A percentile compares a stretch with the other conserved stretches of the same genome.
phyloP scores from a whole-genome alignment of 1,139 yeast genomes.

The Spathaspora sp. region DNA sequence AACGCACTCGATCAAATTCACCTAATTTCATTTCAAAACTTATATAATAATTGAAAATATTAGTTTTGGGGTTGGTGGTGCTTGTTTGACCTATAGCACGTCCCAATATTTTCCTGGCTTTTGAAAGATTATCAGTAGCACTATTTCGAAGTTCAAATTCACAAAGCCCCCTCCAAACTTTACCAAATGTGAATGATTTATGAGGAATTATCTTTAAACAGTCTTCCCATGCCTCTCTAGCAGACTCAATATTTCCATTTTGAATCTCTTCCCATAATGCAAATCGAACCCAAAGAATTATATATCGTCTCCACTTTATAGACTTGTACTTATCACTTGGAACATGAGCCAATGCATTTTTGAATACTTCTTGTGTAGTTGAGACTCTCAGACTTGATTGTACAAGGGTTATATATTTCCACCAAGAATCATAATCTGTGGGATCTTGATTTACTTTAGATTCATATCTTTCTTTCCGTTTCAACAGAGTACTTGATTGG shows the following conservation, averaged over 20 bases:
- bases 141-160: constrained; percentile 71
- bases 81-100: constrained; percentile 59
- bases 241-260: constrained; percentile 38
- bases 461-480: constrained; percentile 45
- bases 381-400: constrained; percentile 10
- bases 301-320: constrained; percentile 67
- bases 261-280: constrained; percentile 63
- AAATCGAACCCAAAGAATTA: constrained; percentile 68
- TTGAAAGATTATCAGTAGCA: constrained; percentile 26
- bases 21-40: constrained; percentile 54
- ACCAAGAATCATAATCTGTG: constrained; percentile 76
- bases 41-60: constrained; percentile 65
- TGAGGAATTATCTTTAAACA: constrained; percentile 57
- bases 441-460: constrained; percentile 45
- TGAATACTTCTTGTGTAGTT: constrained; percentile 32
- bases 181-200: constrained; percentile 60
- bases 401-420: constrained; percentile 61
- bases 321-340: constrained; percentile 36
- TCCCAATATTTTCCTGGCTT: constrained; percentile 74
- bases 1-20: constrained; percentile 78
- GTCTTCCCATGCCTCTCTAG: constrained; percentile 53
- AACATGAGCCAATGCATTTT: constrained; percentile 39
- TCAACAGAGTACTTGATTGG: constrained; percentile 49
- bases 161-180: constrained; percentile 71
- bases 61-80: constrained; percentile 50